Evolutionary conservation across 495 filamentous ascomycete genomes (phyloP), one percentile per base, ranked within the genome.

Genomic region (Xeromyces bisporus): DNA sequence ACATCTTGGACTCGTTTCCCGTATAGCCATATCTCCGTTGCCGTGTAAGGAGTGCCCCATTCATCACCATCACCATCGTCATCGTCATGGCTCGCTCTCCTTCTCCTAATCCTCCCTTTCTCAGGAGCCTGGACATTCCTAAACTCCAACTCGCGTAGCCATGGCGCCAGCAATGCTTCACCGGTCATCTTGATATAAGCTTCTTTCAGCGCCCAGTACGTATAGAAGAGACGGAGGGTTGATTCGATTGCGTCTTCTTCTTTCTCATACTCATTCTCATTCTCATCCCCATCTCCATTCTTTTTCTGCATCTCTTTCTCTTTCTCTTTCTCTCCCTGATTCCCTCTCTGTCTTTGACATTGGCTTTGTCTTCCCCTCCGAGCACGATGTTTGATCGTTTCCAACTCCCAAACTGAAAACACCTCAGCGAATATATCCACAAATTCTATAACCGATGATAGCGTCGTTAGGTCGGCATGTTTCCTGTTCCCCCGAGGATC

Each of bases 151-250:
- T 76, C 60, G 32, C 62, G 58, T 33, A 93, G 48, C 84, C 83
- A 93, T 2, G 66, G 60, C 2, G 84, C 84, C 20, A 92, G 56
- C 29, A 94, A 58, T 11, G 81, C 85, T 41, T 92, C 84, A 17
- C 85, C 85, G 6, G 80, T 83, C 69, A 94, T 71, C 66, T 94
- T 94, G 39, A 94, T 72, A 55, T 85, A 94, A 1, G 85, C 80
- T 55, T 93, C 85, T 41, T 89, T 80, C 32, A 89, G 62, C 33
- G 77, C 82, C 81, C 82, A 93, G 40, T 77, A 79, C 2, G 84
- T 73, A 44, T 89, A 93, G 51, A 94, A 94, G 3, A 73, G 58
- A 2, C 85, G 63, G 25, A 91, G 58, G 18, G 75, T 69, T 25
- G 65, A 67, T 26, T 67, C 58, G 13, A 77, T 57, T 10, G 60